These are phyloP conservation scores for Agaricales sp. DNA, from an alignment of 1,284 basidiomycete genomes.

Conservation along the genomic window DNA sequence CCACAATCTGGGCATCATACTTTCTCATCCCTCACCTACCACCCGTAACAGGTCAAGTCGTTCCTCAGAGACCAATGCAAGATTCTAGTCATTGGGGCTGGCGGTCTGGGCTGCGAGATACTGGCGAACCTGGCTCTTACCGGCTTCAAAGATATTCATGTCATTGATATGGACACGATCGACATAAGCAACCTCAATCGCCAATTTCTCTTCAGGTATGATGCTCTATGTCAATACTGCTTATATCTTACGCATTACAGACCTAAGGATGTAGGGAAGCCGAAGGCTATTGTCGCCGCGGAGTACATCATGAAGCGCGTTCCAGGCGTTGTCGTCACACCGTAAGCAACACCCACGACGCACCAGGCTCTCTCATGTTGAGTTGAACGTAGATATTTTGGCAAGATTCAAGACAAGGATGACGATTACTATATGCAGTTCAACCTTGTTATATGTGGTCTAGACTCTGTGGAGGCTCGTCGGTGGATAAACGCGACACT, in stretches of 20 bases:
- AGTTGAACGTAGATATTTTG: slow-evolving; percentile 63
- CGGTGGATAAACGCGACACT: slow-evolving; percentile 99
- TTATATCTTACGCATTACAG: slow-evolving; percentile 27
- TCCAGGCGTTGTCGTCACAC: slow-evolving; percentile 88
- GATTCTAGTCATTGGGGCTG: slow-evolving; percentile 95
- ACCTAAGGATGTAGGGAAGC: slow-evolving; percentile 84
- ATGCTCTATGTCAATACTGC: slow-evolving; percentile 2
- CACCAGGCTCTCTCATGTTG: background rate
- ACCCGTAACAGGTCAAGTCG: slow-evolving; percentile 59
- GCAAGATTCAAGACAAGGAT: slow-evolving; percentile 97
- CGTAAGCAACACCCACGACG: slow-evolving; percentile 41
- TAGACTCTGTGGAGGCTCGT: slow-evolving; percentile 96
- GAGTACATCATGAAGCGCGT: slow-evolving; percentile 94
- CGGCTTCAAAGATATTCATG: slow-evolving; percentile 96
- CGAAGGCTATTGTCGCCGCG: slow-evolving; percentile 91
- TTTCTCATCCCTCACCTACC: background rate
- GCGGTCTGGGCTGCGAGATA: slow-evolving; percentile 92
- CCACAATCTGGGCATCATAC: slow-evolving; percentile 7
- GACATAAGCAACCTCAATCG: slow-evolving; percentile 98
- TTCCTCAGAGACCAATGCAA: slow-evolving; percentile 83
- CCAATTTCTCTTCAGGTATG: slow-evolving; percentile 93
- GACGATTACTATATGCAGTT: slow-evolving; percentile 97
- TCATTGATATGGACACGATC: slow-evolving; percentile 99
- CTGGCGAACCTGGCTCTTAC: slow-evolving; percentile 87
- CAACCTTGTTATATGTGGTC: slow-evolving; percentile 92